phyloP scores from a whole-genome alignment of 352 stramenopile species.

The Globisporangium perplexum region DNA sequence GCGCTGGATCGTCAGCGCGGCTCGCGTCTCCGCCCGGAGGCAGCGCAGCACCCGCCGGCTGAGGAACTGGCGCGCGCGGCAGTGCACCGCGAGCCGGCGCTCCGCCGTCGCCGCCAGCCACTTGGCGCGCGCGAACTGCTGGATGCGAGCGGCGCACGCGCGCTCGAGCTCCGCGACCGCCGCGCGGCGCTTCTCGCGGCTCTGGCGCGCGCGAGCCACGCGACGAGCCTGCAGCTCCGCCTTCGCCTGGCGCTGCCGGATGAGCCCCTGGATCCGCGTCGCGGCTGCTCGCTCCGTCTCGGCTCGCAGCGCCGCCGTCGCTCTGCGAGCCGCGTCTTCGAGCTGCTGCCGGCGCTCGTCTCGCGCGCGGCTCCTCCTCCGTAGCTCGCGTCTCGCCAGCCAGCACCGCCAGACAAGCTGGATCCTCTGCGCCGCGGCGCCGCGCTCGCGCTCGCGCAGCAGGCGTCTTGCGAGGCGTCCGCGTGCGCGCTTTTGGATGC shows the following conservation, averaged over 20 bases:
- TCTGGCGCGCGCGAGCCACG: constrained; percentile 13
- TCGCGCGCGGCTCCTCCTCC: constrained; percentile 7
- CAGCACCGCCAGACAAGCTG: constrained; percentile 30
- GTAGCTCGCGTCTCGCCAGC: constrained; percentile 15
- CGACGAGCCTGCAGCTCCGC: constrained; percentile 14
- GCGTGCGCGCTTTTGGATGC: constrained; percentile 33
- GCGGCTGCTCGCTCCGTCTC: constrained; percentile 19
- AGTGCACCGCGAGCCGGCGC: constrained; percentile 23
- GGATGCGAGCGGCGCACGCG: constrained; percentile 27
- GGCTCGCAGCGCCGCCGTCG: constrained; percentile 13
- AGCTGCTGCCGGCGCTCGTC: constrained; percentile 9
- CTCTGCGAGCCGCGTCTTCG: constrained; percentile 5
- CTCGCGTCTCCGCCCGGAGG: constrained; percentile 18
- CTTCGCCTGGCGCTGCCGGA: constrained; percentile 18
- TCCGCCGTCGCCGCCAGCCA: constrained; percentile 10
- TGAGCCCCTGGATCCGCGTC: constrained; percentile 24
- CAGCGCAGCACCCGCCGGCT: constrained; percentile 19
- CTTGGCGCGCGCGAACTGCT: constrained; percentile 25
- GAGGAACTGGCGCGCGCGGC: constrained; percentile 32
- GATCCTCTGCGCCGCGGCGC: constrained; percentile 17
- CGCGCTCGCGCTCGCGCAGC: constrained; percentile 10
- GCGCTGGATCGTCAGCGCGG: constrained; percentile 39
- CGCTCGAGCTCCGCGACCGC: constrained; percentile 15
- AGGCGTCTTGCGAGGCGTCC: constrained; percentile 21
- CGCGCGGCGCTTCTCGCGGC: constrained; percentile 10